phyloP scores from a whole-genome alignment of 202 grass and related monocot species.

The Eragrostis tef region DNA sequence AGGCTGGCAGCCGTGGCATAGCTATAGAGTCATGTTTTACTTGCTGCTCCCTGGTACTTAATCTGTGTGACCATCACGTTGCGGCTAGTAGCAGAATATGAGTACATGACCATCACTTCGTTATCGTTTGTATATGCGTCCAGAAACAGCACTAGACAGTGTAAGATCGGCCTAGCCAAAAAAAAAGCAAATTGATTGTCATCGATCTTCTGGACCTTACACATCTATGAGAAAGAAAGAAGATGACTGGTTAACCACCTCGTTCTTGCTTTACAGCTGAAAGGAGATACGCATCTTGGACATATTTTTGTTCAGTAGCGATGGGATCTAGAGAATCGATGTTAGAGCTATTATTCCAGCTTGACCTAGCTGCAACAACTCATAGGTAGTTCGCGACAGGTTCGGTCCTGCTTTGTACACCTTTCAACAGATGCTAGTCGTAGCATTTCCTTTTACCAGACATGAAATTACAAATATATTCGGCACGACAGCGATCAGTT shows the following conservation, averaged over 20 bases:
- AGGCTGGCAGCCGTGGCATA: too few relatives aligned
- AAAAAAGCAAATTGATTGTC: neutral
- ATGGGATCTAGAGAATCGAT: neutral
- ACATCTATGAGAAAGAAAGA: neutral
- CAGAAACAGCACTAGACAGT: too few relatives aligned
- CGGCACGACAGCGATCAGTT: neutral
- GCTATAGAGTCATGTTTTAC: too few relatives aligned
- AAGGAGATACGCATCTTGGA: neutral
- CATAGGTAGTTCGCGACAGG: neutral
- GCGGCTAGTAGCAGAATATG: too few relatives aligned
- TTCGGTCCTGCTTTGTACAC: neutral
- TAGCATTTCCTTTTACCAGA: neutral
- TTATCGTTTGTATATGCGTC: too few relatives aligned
- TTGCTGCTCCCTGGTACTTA: too few relatives aligned
- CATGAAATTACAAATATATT: neutral
- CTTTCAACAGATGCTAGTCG: neutral
- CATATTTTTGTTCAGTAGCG: neutral
- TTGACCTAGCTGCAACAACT: neutral
- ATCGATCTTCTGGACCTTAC: slow-evolving; percentile 12
- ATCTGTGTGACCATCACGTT: too few relatives aligned
- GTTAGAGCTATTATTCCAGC: neutral
- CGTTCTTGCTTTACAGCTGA: slow-evolving; percentile 34
- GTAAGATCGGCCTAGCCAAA: neutral
- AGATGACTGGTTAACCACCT: neutral
- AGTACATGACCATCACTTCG: too few relatives aligned